A percentile compares a stretch with the other conserved stretches of the same genome.
These are phyloP conservation scores for Cyclotella distinguenda DNA, from an alignment of 108 stramenopile genomes.

Conservation along the genomic window DNA sequence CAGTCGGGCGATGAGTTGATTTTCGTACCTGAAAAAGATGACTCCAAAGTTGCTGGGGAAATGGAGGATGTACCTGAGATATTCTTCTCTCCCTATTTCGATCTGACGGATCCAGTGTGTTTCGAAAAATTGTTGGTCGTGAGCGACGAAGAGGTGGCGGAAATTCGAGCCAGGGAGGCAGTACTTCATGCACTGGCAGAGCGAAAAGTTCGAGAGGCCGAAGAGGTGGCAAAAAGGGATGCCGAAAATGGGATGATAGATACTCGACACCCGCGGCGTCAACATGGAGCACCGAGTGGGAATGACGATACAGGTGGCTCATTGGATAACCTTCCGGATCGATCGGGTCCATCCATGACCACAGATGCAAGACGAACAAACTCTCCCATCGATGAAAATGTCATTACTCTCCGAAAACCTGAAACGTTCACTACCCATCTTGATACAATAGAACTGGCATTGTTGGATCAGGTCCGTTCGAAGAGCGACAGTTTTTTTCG, in stretches of 20 bases:
- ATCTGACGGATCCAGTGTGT: conserved; percentile 76
- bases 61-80: conserved; percentile 57
- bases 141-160: conserved; percentile 41
- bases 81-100: conserved; percentile 73
- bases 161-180: conserved; percentile 45
- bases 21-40: not conserved
- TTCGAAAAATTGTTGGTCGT: conserved; percentile 68
- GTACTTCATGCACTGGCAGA: conserved; percentile 45
- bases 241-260: conserved; percentile 31
- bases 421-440: conserved; percentile 69
- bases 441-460: conserved; percentile 76
- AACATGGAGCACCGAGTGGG: not conserved
- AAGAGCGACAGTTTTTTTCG: conserved; percentile 81
- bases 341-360: conserved; percentile 22
- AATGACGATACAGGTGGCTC: not conserved
- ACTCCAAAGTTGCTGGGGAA: conserved; percentile 18
- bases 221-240: conserved; percentile 38
- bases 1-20: not conserved
- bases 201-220: conserved; percentile 44
- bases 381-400: conserved; percentile 45
- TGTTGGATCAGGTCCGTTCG: conserved; percentile 78
- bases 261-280: conserved; percentile 11
- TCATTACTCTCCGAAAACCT: conserved; percentile 61
- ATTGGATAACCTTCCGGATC: conserved; percentile 11
- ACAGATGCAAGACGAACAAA: conserved; percentile 38